Evolutionary conservation across 2,329 filamentous ascomycete genomes (phyloP), one percentile per base, ranked within the genome.

Genomic region (Cordyceps militaris): DNA sequence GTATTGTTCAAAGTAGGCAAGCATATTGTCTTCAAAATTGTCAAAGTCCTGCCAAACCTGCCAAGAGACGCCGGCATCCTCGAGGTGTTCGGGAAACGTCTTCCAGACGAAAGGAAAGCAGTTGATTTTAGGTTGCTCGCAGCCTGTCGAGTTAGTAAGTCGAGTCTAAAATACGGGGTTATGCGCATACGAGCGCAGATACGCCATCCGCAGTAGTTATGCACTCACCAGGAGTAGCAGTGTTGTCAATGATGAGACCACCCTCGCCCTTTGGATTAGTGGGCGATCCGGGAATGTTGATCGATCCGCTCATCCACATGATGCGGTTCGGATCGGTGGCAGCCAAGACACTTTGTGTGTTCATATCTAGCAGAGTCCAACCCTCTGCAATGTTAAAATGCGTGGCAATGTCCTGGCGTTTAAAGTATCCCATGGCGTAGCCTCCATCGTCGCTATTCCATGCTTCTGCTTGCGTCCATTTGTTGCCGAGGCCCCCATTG

Each of bases 301-400:
- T 73, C 2, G 74, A 76, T n/a, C 78, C 79, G 55, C 63, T 65
- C 61, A 64, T 62, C 62, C 63, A 65, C 24, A 60, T 60, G 53
- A 65, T 64, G 46, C 79, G 75, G 62, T 80, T 80, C 3, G 79
- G 77, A 59, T 78, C 77, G 0, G 79, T 81, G 2, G 61, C 63
- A 11, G 52, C 58, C 19, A 60, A 36, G 11, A 60, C 42, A 38
- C 53, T 56, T 34, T 60, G 58, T 5, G 30, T 28, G 28, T 51
- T 56, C 58, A 60, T 60, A 23, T 60, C 58, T 43, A 61, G 58
- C 24, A 66, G 24, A 5, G 79, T 82, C 74, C 76, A 82, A 7
- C 73, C 76, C 62, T 83, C 80, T 4, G 78, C 80, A 62, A 83
- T 75, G 26, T 75, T 73, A 64, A 77, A 82, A 36, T 82, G 79